phyloP scores from a whole-genome alignment of 2,329 filamentous ascomycete species.

The Aspergillus sp. region DNA sequence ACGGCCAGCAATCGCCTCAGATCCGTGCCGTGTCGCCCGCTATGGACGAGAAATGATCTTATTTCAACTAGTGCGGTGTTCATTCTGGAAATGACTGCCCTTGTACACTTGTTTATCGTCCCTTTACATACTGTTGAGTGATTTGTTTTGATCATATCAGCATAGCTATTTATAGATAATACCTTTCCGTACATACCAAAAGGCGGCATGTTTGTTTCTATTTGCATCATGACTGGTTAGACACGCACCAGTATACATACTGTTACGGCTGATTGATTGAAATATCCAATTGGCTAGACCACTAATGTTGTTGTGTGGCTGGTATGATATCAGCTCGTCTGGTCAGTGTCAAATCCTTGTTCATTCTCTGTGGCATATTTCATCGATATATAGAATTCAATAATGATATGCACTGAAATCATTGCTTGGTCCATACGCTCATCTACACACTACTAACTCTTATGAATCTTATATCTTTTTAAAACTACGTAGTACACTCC shows the following conservation, averaged over 20 bases:
- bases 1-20: slow-evolving; percentile 11
- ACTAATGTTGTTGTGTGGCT: not conserved
- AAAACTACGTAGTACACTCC: too few relatives aligned
- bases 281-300: not conserved
- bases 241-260: not conserved
- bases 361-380: too few relatives aligned
- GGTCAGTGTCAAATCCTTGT: too few relatives aligned
- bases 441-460: too few relatives aligned
- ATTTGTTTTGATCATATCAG: not conserved
- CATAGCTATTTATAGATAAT: not conserved
- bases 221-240: not conserved
- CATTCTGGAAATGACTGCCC: not conserved
- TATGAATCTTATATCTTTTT: too few relatives aligned
- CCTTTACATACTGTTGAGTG: not conserved
- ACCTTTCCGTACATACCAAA: not conserved
- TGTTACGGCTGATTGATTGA: not conserved
- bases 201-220: not conserved
- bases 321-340: too few relatives aligned
- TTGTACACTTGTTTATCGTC: not conserved
- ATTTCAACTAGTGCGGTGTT: not conserved
- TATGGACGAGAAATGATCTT: slow-evolving; percentile 8
- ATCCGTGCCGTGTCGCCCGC: slow-evolving; percentile 19
- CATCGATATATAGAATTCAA: too few relatives aligned
- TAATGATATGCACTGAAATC: too few relatives aligned
- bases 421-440: too few relatives aligned